Percentiles rank a stretch among this genome's conserved stretches.
These are phyloP conservation scores for Ceratocystis alfenasii DNA, from an alignment of 2,329 filamentous ascomycete species.

Conservation along the genomic window DNA sequence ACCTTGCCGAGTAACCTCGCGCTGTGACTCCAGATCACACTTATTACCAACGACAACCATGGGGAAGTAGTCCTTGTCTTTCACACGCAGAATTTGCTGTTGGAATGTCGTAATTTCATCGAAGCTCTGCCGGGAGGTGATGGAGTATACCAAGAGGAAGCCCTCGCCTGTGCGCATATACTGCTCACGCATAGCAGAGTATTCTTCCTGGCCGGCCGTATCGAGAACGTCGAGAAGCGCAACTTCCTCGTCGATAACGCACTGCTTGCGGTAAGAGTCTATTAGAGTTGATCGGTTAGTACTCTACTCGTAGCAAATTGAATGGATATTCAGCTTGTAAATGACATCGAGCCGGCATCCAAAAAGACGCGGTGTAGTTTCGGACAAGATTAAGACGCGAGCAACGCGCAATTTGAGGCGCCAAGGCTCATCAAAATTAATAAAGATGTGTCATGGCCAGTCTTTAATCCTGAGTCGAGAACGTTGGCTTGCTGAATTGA, in stretches of 20 bases:
- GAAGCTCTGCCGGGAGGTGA: constrained; percentile 92
- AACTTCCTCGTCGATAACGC: constrained; percentile 95
- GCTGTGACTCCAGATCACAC: constrained; percentile 89
- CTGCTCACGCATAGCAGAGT: constrained; percentile 98
- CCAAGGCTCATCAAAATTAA: background rate
- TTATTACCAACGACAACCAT: constrained; percentile 99
- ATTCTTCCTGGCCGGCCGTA: constrained; percentile 96
- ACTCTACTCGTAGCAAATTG: background rate
- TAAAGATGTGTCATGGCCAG: too few species aligned
- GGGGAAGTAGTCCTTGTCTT: constrained; percentile 99
- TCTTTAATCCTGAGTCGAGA: too few species aligned
- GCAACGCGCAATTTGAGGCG: background rate
- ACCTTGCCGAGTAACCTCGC: constrained; percentile 89
- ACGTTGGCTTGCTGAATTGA: too few species aligned
- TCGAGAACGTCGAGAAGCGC: constrained; percentile 95
- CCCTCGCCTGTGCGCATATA: constrained; percentile 99
- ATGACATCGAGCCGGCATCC: background rate
- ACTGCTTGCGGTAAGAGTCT: constrained; percentile 99
- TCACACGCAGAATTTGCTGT: constrained; percentile 94
- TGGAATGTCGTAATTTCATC: constrained; percentile 98
- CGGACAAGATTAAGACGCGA: background rate
- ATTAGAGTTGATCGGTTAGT: background rate
- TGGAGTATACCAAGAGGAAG: constrained; percentile 95
- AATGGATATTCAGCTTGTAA: background rate
- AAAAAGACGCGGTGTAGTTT: background rate